Evolutionary conservation across 1,139 yeast genomes (phyloP).

Genomic region (Taiozyma sp.): DNA sequence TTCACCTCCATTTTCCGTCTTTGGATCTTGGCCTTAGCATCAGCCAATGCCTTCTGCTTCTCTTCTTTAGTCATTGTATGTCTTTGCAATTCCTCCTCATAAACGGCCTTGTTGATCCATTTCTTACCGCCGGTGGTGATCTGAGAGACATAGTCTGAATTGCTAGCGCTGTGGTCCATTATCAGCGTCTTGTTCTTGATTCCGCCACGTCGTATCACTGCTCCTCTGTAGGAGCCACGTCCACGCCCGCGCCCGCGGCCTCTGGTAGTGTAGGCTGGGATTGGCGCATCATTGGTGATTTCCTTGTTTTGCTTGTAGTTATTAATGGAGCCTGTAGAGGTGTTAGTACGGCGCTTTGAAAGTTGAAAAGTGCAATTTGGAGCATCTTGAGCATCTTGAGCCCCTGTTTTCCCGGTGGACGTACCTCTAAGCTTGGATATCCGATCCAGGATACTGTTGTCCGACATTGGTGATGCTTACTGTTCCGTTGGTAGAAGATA

Average conservation of each 20-base stretch:
- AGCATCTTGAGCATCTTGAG: too few relatives aligned
- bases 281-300: conserved; percentile 1
- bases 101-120: conserved; percentile 33
- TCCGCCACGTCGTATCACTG: conserved; percentile 10
- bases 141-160: conserved; percentile 27
- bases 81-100: conserved; percentile 30
- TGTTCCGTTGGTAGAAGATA: neutral
- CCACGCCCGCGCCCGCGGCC: conserved; percentile 3
- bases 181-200: conserved; percentile 29
- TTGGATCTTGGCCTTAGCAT: conserved; percentile 10
- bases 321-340: conserved; percentile 8
- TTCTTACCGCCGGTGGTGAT: conserved; percentile 34
- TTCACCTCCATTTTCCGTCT: conserved; percentile 17
- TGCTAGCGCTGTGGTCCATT: conserved; percentile 18
- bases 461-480: neutral
- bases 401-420: neutral
- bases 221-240: conserved; percentile 8
- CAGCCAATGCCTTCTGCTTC: conserved; percentile 15
- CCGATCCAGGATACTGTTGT: conserved; percentile 4
- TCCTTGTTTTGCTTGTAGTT: conserved; percentile 4
- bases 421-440: conserved; percentile 11
- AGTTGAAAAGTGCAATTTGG: neutral
- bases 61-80: conserved; percentile 22
- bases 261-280: conserved; percentile 3
- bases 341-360: neutral